A percentile compares a stretch with the other conserved stretches of the same genome.
Evolutionary conservation across 176 grass and related monocot genomes (phyloP).

Genomic region (Chloris gayana): DNA sequence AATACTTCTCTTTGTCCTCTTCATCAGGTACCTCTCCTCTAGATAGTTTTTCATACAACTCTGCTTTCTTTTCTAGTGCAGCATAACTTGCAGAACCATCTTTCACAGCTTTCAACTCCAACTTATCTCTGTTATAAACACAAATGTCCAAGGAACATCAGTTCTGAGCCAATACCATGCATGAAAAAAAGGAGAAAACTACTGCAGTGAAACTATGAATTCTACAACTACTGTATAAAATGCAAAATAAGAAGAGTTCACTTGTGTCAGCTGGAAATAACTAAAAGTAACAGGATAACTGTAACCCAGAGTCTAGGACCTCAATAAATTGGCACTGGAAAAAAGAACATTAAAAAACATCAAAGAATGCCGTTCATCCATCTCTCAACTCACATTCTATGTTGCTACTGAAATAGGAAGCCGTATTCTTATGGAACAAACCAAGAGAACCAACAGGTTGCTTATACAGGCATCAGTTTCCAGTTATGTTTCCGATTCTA

Average conservation of each 20-base stretch:
- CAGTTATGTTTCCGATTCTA: not conserved
- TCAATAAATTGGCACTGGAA: not conserved
- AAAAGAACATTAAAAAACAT: not conserved
- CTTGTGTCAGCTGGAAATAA: conserved; percentile 4
- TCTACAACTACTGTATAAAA: conserved; percentile 3
- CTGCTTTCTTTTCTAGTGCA: conserved; percentile 88
- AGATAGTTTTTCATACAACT: conserved; percentile 84
- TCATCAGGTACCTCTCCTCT: conserved; percentile 82
- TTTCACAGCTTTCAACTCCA: conserved; percentile 87
- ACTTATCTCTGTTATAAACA: conserved; percentile 71
- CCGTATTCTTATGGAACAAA: not conserved
- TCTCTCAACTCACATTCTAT: not conserved
- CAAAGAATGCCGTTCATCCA: not conserved
- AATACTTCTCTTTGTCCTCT: conserved; percentile 94
- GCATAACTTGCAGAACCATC: conserved; percentile 81
- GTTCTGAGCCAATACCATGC: not conserved
- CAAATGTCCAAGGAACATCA: conserved; percentile 29
- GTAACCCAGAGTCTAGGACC: not conserved
- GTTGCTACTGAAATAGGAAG: not conserved
- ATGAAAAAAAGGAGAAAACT: not conserved
- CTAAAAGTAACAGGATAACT: not conserved
- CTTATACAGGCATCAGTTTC: not conserved
- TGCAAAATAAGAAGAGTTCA: not conserved
- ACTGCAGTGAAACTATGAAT: not conserved
- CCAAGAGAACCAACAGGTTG: not conserved